Conservation (phyloP, 345 rosid species). For the Lumnitzera littorea region DNA sequence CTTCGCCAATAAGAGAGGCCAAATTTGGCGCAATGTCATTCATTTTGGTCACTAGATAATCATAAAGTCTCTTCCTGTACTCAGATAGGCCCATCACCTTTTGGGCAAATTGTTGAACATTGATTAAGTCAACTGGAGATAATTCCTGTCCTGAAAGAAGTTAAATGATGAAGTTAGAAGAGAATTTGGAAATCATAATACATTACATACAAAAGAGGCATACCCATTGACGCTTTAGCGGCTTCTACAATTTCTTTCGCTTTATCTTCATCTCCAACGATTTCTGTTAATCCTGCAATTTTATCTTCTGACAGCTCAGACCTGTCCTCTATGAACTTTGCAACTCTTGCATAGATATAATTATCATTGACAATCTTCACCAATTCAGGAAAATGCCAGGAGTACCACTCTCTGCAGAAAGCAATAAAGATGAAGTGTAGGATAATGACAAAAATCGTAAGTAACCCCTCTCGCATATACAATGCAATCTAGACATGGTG, state of each 20-base stretch:
- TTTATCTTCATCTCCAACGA: constrained; percentile 89
- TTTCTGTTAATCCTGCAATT: constrained; percentile 51
- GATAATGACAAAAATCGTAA: no score
- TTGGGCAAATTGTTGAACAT: constrained; percentile 76
- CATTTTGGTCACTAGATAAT: constrained; percentile 85
- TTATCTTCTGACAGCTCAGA: constrained; percentile 57
- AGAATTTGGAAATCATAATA: background rate
- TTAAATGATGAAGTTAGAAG: constrained; percentile 5
- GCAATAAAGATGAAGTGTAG: background rate
- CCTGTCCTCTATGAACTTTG: constrained; percentile 67
- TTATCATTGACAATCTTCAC: constrained; percentile 93
- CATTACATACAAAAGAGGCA: constrained; percentile 4
- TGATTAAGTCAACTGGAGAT: constrained; percentile 77
- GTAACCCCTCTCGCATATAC: no score
- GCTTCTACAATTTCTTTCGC: constrained; percentile 88
- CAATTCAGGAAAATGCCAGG: constrained; percentile 96
- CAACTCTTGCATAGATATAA: constrained; percentile 70
- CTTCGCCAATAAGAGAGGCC: constrained; percentile 86
- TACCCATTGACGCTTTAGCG: constrained; percentile 98
- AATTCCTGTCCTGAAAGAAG: constrained; percentile 67
- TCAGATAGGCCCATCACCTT: constrained; percentile 78
- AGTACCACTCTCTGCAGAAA: constrained; percentile 85
- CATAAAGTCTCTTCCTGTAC: constrained; percentile 81
- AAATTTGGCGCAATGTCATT: constrained; percentile 91
- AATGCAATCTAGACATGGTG: background rate